Percentiles rank a stretch among this genome's conserved stretches.
Conservation (phyloP, 495 filamentous ascomycete genomes). For the Talaromyces adpressus region DNA sequence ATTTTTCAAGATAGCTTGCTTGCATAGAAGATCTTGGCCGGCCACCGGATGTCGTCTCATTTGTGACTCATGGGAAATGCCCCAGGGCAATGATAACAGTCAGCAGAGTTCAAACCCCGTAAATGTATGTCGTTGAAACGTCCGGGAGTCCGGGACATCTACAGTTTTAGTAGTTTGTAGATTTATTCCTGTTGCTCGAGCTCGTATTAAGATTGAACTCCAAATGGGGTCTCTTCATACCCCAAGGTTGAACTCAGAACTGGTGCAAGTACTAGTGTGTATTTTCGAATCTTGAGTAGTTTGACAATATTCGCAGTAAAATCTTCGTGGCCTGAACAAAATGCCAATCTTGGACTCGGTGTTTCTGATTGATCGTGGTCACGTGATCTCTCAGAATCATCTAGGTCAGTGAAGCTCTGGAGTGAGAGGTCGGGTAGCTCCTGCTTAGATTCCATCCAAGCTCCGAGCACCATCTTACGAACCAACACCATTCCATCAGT, state of each 20-base stretch:
- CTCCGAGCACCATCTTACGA: neutral
- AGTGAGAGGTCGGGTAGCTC: conserved; percentile 1
- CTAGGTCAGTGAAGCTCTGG: neutral
- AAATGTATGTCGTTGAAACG: too few species aligned
- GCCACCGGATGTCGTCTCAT: too few species aligned
- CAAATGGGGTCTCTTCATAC: neutral
- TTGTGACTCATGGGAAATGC: too few species aligned
- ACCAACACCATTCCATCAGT: neutral
- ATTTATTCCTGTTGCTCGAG: neutral
- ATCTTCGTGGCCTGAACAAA: neutral
- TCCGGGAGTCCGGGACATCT: too few species aligned
- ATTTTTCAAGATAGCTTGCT: neutral
- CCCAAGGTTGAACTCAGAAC: neutral
- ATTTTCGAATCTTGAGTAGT: neutral
- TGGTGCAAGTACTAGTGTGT: neutral
- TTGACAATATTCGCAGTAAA: neutral
- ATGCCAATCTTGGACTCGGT: neutral
- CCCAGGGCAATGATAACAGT: too few species aligned
- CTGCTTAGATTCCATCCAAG: neutral
- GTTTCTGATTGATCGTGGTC: neutral
- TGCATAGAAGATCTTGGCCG: neutral
- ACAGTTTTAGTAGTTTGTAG: too few species aligned
- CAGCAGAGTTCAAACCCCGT: too few species aligned
- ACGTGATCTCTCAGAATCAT: neutral
- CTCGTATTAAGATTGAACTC: neutral